Evolutionary conservation across 2,329 filamentous ascomycete genomes (phyloP).

Genomic region (Cercospora sp.): DNA sequence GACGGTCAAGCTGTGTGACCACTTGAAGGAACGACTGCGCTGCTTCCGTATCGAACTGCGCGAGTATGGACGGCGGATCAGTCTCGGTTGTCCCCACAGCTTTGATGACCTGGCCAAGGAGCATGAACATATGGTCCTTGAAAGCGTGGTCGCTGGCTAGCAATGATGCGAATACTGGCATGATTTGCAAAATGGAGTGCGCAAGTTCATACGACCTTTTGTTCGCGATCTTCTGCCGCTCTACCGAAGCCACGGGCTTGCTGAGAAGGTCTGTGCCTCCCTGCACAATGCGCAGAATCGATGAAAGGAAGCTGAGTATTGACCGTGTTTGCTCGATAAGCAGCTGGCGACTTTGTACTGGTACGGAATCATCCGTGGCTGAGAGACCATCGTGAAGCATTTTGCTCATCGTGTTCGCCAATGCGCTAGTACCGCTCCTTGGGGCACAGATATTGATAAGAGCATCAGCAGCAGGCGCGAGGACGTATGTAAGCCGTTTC

Average conservation of each 20-base stretch:
- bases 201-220: conserved; percentile 23
- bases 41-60: conserved; percentile 78
- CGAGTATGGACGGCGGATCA: conserved; percentile 93
- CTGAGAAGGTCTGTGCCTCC: conserved; percentile 16
- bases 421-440: conserved; percentile 20
- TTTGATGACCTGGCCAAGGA: conserved; percentile 30
- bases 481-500: conserved; percentile 58
- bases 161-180: conserved; percentile 30
- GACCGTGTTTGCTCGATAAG: conserved; percentile 27
- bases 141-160: conserved; percentile 29
- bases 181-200: conserved; percentile 24
- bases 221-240: conserved; percentile 7
- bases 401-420: conserved; percentile 23
- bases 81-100: conserved; percentile 41
- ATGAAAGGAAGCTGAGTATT: conserved; percentile 23
- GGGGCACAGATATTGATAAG: conserved; percentile 68
- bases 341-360: conserved; percentile 21
- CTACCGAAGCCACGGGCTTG: not conserved
- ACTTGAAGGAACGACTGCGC: conserved; percentile 82
- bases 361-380: conserved; percentile 27
- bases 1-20: conserved; percentile 73
- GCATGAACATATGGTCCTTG: conserved; percentile 27
- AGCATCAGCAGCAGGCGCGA: conserved; percentile 73
- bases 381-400: conserved; percentile 26
- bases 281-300: conserved; percentile 27